Evolutionary conservation across 441 rosid species (phyloP).

Genomic region (Populus hybrid): DNA sequence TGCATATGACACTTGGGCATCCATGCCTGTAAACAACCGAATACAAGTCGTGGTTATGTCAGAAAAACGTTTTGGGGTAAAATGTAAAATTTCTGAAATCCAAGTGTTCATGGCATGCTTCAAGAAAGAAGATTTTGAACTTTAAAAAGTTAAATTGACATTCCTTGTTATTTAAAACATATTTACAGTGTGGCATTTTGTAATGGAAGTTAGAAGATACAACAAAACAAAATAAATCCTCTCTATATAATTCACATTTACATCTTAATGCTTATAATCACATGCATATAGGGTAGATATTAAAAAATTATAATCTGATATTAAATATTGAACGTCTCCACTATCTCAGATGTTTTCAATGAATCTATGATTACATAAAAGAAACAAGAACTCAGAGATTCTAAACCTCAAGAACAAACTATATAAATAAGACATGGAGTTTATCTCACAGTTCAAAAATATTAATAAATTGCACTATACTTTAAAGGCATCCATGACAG

Average conservation of each 20-base stretch:
- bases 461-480: background rate
- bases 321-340: background rate
- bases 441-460: background rate
- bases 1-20: conserved; percentile 94
- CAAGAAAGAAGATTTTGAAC: background rate
- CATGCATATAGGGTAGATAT: background rate
- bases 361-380: background rate
- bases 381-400: background rate
- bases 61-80: conserved; percentile 1
- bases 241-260: background rate
- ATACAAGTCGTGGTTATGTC: conserved; percentile 11
- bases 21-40: conserved; percentile 68
- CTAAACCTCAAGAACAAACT: background rate
- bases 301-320: background rate
- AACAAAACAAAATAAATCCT: background rate
- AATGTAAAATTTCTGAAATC: background rate
- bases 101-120: conserved; percentile 1
- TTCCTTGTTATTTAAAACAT: background rate
- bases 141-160: background rate
- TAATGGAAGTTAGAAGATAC: background rate
- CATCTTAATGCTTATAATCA: background rate
- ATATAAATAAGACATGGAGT: background rate
- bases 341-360: background rate
- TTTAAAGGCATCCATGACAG: background rate
- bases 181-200: background rate